Evolutionary conservation across 2,329 filamentous ascomycete species (phyloP).

Genomic region (Diaporthe vexans): DNA sequence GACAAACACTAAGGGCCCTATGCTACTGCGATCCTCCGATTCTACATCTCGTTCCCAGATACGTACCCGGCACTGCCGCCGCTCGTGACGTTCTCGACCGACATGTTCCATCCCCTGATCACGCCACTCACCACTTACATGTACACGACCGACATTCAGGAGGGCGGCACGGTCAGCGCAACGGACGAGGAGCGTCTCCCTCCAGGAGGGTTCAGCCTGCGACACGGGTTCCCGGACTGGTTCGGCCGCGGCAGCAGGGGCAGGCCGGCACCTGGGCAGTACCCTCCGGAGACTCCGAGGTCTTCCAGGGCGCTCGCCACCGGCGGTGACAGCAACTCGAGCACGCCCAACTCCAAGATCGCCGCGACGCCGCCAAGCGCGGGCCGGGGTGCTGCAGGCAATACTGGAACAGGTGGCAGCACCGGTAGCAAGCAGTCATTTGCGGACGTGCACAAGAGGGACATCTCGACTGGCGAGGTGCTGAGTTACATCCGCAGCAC

Average conservation of each 20-base stretch:
- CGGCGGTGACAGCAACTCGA: constrained; percentile 45
- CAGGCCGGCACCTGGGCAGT: constrained; percentile 46
- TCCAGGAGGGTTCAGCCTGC: constrained; percentile 89
- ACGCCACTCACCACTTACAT: constrained; percentile 95
- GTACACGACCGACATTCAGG: constrained; percentile 84
- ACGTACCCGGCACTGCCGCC: constrained; percentile 85
- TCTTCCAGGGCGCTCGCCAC: constrained; percentile 42
- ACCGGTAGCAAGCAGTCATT: constrained; percentile 51
- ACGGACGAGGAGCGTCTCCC: constrained; percentile 86
- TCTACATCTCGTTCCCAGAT: constrained; percentile 89
- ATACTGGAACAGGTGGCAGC: constrained; percentile 1
- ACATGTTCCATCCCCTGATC: constrained; percentile 95
- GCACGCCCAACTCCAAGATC: constrained; percentile 51
- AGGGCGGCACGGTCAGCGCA: constrained; percentile 83
- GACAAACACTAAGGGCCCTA: constrained; percentile 78
- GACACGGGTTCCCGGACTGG: constrained; percentile 93
- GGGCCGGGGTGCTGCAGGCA: constrained; percentile 30
- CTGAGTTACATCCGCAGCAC: constrained; percentile 85
- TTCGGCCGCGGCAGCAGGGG: constrained; percentile 74
- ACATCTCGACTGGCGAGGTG: constrained; percentile 74
- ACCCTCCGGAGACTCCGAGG: constrained; percentile 45
- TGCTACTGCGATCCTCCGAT: constrained; percentile 86
- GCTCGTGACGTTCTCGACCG: constrained; percentile 87
- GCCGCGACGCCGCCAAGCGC: constrained; percentile 47
- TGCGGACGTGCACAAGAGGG: constrained; percentile 56